These are phyloP conservation scores for Huntiella abstrusa DNA, from an alignment of 2,329 filamentous ascomycete species.

Conservation along the genomic window DNA sequence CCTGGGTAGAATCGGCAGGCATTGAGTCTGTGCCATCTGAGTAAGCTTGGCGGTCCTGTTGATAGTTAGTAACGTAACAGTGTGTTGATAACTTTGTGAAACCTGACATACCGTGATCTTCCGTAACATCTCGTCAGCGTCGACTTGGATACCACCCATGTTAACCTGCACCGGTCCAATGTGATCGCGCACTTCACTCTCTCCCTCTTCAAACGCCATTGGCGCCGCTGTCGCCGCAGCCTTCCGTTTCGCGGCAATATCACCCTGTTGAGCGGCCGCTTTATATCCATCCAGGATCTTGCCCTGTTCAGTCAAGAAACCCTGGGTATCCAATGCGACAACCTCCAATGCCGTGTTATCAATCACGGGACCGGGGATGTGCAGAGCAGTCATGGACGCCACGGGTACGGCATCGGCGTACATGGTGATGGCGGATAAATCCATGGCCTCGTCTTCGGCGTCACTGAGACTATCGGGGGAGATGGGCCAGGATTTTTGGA, in stretches of 20 bases:
- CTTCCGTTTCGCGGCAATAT: constrained; percentile 22
- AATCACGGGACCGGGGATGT: constrained; percentile 28
- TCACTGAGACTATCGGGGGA: constrained; percentile 13
- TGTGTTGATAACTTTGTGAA: neutral
- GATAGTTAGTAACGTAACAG: neutral
- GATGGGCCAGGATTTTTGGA: constrained; percentile 36
- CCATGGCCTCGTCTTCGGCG: constrained; percentile 8
- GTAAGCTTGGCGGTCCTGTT: constrained; percentile 38
- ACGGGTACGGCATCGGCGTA: constrained; percentile 70
- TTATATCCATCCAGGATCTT: constrained; percentile 43
- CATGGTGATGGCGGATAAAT: constrained; percentile 9
- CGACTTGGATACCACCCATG: constrained; percentile 91
- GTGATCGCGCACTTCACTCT: constrained; percentile 43
- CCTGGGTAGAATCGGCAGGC: constrained; percentile 4
- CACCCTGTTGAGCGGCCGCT: neutral
- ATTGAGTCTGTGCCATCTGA: constrained; percentile 13
- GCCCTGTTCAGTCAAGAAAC: constrained; percentile 57
- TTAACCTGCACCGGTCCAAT: constrained; percentile 95
- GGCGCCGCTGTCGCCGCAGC: constrained; percentile 23
- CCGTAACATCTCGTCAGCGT: constrained; percentile 84
- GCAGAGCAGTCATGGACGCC: constrained; percentile 43
- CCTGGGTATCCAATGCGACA: constrained; percentile 42
- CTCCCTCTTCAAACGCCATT: constrained; percentile 17
- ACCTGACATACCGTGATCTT: constrained; percentile 50
- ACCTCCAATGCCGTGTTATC: constrained; percentile 8